Percentiles rank a stretch among this genome's conserved stretches.
Conservation (phyloP, 345 rosid species). For the Turnera subulata region DNA sequence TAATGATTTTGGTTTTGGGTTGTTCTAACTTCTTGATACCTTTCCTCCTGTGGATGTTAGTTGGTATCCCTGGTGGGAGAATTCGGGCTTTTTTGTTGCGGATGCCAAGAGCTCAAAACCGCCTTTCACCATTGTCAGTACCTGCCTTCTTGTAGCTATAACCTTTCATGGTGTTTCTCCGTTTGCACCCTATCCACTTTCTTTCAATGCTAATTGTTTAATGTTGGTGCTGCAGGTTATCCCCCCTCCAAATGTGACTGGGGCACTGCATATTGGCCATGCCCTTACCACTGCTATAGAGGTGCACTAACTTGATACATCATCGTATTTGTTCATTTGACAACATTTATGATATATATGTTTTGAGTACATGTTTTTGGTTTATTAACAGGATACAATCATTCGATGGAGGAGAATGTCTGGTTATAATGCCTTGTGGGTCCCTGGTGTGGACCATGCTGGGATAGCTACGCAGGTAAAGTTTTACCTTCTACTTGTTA, state of each 20-base stretch:
- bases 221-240: conserved; percentile 56
- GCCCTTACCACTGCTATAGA: conserved; percentile 83
- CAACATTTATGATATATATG: conserved; percentile 1
- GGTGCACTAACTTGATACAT: conserved; percentile 35
- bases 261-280: conserved; percentile 94
- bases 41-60: conserved; percentile 20
- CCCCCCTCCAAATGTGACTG: conserved; percentile 99
- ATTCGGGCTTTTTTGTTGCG: conserved; percentile 58
- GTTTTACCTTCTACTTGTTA: too few species aligned
- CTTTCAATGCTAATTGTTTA: not conserved
- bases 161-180: not conserved
- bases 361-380: conserved; percentile 3
- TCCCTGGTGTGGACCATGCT: conserved; percentile 95
- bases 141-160: conserved; percentile 2
- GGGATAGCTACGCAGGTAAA: conserved; percentile 99
- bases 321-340: conserved; percentile 3
- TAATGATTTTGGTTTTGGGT: not conserved
- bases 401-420: conserved; percentile 97
- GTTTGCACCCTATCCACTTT: too few species aligned
- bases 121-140: conserved; percentile 68
- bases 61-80: conserved; percentile 97
- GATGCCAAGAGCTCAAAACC: conserved; percentile 75
- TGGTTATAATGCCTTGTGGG: conserved; percentile 91
- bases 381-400: conserved; percentile 61
- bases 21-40: not conserved